Percentiles rank a stretch among this genome's conserved stretches.
Evolutionary conservation across 208 protist species (phyloP).

Genomic region (Leishmania tropica): DNA sequence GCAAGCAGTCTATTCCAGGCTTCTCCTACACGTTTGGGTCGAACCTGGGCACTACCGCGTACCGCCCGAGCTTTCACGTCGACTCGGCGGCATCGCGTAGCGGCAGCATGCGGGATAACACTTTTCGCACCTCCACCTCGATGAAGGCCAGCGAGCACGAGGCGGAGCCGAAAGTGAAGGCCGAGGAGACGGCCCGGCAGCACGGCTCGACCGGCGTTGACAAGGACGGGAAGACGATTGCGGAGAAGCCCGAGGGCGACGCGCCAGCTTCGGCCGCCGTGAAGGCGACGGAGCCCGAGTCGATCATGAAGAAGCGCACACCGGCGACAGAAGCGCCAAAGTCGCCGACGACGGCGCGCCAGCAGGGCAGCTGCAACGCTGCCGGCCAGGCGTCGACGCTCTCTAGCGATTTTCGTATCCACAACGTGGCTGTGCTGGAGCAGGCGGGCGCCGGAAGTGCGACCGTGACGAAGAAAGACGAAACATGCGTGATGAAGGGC

Average conservation of each 20-base stretch:
- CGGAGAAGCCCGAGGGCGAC: not conserved
- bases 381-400: slow-evolving; percentile 7
- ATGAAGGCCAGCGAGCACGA: slow-evolving; percentile 6
- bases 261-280: not conserved
- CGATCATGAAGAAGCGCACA: slow-evolving; percentile 26
- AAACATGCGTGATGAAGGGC: slow-evolving; percentile 30
- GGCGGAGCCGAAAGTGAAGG: slow-evolving; percentile 4
- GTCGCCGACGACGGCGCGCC: slow-evolving; percentile 16
- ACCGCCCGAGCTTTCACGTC: slow-evolving; percentile 20
- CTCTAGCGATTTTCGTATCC: slow-evolving; percentile 30
- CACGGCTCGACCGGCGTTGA: slow-evolving; percentile 15
- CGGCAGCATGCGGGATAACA: slow-evolving; percentile 13
- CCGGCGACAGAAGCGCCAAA: slow-evolving; percentile 26
- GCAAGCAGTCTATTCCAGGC: slow-evolving; percentile 36
- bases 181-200: not conserved
- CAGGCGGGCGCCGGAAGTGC: not conserved
- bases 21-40: slow-evolving; percentile 53
- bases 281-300: slow-evolving; percentile 3
- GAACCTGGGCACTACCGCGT: slow-evolving; percentile 15
- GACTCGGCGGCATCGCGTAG: slow-evolving; percentile 5
- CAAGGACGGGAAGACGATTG: slow-evolving; percentile 17
- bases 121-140: slow-evolving; percentile 25
- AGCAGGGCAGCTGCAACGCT: slow-evolving; percentile 2
- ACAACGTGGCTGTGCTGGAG: slow-evolving; percentile 29
- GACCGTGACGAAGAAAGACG: slow-evolving; percentile 20